Evolutionary conservation across 1,284 basidiomycete genomes (phyloP).

Genomic region (Ganoderma lucidum): DNA sequence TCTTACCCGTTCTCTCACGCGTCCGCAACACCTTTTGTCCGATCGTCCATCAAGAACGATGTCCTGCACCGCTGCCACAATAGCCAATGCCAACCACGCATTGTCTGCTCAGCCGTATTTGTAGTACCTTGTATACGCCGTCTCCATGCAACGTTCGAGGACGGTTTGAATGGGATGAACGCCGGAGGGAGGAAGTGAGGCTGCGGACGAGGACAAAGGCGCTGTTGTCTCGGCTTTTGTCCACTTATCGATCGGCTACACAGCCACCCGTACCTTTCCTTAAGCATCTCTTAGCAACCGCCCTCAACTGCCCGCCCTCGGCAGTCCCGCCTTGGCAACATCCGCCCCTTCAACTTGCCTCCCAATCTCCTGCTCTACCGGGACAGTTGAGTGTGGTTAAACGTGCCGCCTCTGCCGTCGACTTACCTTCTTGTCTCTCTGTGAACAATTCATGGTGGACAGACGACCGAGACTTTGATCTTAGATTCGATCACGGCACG

Average conservation of each 20-base stretch:
- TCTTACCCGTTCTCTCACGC: slow-evolving; percentile 21
- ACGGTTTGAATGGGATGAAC: neutral
- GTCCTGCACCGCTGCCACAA: slow-evolving; percentile 12
- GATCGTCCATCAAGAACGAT: slow-evolving; percentile 10
- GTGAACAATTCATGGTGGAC: too few species aligned
- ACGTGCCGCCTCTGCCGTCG: neutral
- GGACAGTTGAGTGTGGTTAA: neutral
- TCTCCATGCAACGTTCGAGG: neutral
- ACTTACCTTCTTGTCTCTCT: neutral
- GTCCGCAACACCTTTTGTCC: slow-evolving; percentile 30
- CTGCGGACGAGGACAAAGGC: slow-evolving; percentile 4
- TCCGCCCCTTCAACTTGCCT: neutral
- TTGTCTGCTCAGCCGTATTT: slow-evolving; percentile 14
- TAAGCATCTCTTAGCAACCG: slow-evolving; percentile 6
- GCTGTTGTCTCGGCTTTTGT: neutral
- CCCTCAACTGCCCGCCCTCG: neutral
- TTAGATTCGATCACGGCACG: neutral
- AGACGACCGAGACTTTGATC: neutral
- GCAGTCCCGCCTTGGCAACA: slow-evolving; percentile 1
- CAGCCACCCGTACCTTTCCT: slow-evolving; percentile 24
- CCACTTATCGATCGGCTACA: slow-evolving; percentile 23
- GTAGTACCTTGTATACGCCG: neutral
- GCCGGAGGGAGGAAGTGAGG: neutral
- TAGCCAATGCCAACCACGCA: slow-evolving; percentile 7
- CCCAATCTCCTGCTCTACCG: neutral